Evolutionary conservation across 2,329 filamentous ascomycete species (phyloP), one percentile per base, ranked within the genome.

Genomic region (Hypoxylon sp.): DNA sequence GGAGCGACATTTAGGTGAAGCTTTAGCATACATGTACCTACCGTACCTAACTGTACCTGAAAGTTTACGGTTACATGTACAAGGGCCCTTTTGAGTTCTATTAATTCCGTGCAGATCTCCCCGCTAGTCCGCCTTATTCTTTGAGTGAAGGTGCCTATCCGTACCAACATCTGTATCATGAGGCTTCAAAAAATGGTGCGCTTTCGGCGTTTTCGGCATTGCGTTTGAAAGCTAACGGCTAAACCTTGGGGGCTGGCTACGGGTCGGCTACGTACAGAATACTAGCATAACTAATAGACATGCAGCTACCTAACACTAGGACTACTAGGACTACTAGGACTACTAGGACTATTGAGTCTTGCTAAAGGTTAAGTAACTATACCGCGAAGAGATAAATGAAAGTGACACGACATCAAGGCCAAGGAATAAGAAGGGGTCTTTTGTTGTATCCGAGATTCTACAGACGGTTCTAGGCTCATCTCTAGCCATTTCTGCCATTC

Each of bases 371-470:
- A 47, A 57, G 39, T 61, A 39, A n/a, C 51, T 58, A 64, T 61
- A 55, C 57, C 58, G 43, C 50, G 41, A 34, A 60, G 46, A 60
- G 55, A 39, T 66, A 66, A 63, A 66, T 55, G 54, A 47, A 64
- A 65, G 63, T 69, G 66, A 66, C 66, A 68, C 63, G 66, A 66
- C 66, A 66, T 47, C 52, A 41, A 54, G 55, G 53, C 39, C 62
- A 65, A 62, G 57, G 48, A 27, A 52, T 16, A 39, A 29, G 51
- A 46, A 62, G 41, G 37, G 53, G 52, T 23, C 52, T 41, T 52
- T 47, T 29, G 57, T 39, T 29, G 57, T 53, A 65, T 39, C 65
- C 65, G 62, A 66, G 25, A 56, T 60, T 63, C 65, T 63, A 68
- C 45, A 57, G 62, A 60, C 25, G 30, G 51, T 59, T 67, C 67